phyloP scores from a whole-genome alignment of 352 stramenopile species.

The Aphanomyces euteiches region DNA sequence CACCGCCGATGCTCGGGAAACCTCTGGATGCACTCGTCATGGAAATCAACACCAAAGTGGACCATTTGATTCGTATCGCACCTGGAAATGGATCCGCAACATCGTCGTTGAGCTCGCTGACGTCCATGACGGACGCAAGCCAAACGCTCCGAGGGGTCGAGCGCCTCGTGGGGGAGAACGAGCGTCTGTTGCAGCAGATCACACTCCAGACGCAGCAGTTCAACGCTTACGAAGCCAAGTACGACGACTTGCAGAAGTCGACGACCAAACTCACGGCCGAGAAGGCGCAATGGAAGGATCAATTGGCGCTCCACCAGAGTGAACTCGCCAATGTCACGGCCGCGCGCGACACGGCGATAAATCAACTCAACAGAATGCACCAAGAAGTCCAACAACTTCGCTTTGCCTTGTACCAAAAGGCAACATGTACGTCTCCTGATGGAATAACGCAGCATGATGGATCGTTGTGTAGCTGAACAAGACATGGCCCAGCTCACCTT shows the following conservation, averaged over 20 bases:
- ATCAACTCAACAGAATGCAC: slow-evolving; percentile 67
- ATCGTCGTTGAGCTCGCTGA: slow-evolving; percentile 17
- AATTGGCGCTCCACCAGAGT: slow-evolving; percentile 51
- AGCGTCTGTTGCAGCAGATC: slow-evolving; percentile 66
- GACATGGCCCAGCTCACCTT: slow-evolving; percentile 56
- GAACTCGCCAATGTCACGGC: slow-evolving; percentile 57
- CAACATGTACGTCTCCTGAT: slow-evolving; percentile 39
- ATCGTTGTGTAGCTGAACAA: slow-evolving; percentile 39
- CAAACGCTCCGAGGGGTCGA: slow-evolving; percentile 68
- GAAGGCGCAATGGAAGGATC: slow-evolving; percentile 66
- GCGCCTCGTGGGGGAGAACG: slow-evolving; percentile 65
- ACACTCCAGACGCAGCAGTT: slow-evolving; percentile 79
- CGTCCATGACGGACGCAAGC: slow-evolving; percentile 50
- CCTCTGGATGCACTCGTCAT: slow-evolving; percentile 16
- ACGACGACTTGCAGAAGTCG: slow-evolving; percentile 58
- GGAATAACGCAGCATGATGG: neutral
- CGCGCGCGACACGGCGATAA: slow-evolving; percentile 61
- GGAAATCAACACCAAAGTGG: slow-evolving; percentile 69
- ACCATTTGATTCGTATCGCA: slow-evolving; percentile 72
- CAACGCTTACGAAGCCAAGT: slow-evolving; percentile 61
- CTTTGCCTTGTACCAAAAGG: slow-evolving; percentile 69
- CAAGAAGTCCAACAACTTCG: slow-evolving; percentile 71
- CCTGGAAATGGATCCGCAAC: slow-evolving; percentile 28
- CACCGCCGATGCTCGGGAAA: slow-evolving; percentile 3
- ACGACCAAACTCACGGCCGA: slow-evolving; percentile 62